Evolutionary conservation across 2,329 filamentous ascomycete genomes (phyloP).

Genomic region (Trichoderma asperellum): DNA sequence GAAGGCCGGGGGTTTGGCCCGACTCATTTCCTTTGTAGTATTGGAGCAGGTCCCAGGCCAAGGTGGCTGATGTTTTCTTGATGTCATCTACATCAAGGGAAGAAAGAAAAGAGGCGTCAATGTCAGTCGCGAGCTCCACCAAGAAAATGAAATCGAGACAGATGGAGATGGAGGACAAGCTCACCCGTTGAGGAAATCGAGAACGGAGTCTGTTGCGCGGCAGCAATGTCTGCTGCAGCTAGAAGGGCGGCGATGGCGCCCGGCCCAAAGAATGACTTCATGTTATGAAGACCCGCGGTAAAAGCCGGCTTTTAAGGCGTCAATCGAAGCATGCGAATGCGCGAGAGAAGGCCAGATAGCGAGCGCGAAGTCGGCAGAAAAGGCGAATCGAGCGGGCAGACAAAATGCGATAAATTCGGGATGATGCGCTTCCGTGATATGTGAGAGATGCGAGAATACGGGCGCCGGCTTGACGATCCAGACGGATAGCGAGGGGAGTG

Average conservation of each 20-base stretch:
- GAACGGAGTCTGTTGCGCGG: slow-evolving; percentile 20
- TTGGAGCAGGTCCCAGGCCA: slow-evolving; percentile 51
- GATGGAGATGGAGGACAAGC: background rate
- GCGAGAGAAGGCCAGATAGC: background rate
- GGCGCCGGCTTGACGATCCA: background rate
- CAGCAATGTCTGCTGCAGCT: slow-evolving; percentile 15
- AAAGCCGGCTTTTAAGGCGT: background rate
- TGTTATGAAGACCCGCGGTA: background rate
- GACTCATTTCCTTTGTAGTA: slow-evolving; percentile 53
- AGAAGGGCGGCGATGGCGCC: slow-evolving; percentile 26
- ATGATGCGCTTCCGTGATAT: background rate
- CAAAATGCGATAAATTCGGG: background rate
- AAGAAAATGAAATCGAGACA: slow-evolving; percentile 19
- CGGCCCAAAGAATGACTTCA: slow-evolving; percentile 17
- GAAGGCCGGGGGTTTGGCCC: slow-evolving; percentile 51
- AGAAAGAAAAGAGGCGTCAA: slow-evolving; percentile 13
- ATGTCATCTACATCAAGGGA: slow-evolving; percentile 40
- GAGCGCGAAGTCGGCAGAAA: background rate
- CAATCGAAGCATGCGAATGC: background rate
- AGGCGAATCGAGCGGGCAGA: background rate
- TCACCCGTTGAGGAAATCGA: slow-evolving; percentile 16
- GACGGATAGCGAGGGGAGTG: background rate
- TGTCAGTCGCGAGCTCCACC: background rate
- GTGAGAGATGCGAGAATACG: background rate
- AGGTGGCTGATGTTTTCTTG: slow-evolving; percentile 44